Conservation (phyloP, 345 rosid species). For the Citrus unshiu region DNA sequence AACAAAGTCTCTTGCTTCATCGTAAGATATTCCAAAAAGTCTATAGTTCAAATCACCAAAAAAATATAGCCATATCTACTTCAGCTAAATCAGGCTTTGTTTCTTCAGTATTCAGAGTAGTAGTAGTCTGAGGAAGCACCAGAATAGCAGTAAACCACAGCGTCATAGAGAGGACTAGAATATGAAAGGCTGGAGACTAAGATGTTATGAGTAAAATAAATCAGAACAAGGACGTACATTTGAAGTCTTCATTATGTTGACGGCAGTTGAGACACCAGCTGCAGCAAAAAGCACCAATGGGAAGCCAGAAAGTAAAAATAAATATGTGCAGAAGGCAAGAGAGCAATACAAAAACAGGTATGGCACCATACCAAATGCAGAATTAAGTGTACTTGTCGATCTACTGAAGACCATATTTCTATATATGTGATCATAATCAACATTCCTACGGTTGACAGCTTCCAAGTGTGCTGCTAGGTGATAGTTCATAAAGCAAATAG, state of each 20-base stretch:
- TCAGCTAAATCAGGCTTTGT: conserved; percentile 76
- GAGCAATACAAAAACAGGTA: conserved; percentile 79
- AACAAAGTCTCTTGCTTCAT: conserved; percentile 98
- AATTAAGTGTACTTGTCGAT: conserved; percentile 36
- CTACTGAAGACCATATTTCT: conserved; percentile 58
- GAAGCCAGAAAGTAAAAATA: conserved; percentile 56
- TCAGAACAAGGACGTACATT: conserved; percentile 45
- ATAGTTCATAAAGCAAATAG: conserved; percentile 72
- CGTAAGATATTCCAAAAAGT: conserved; percentile 95
- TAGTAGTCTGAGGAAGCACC: conserved; percentile 41
- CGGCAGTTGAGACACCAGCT: conserved; percentile 74
- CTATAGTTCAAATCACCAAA: conserved; percentile 97
- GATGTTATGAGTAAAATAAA: neutral
- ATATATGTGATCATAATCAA: conserved; percentile 72
- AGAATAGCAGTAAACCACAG: conserved; percentile 4
- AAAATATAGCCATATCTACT: conserved; percentile 95
- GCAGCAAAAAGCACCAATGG: conserved; percentile 76
- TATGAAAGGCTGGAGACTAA: neutral
- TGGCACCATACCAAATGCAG: conserved; percentile 82
- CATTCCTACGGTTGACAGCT: conserved; percentile 67
- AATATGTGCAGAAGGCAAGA: conserved; percentile 74
- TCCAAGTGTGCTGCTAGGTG: conserved; percentile 87
- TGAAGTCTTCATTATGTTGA: conserved; percentile 49
- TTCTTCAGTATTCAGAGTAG: conserved; percentile 48
- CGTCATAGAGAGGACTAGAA: neutral